Evolutionary conservation across 305 asterid species (phyloP).

Genomic region (Striga hermonthica): DNA sequence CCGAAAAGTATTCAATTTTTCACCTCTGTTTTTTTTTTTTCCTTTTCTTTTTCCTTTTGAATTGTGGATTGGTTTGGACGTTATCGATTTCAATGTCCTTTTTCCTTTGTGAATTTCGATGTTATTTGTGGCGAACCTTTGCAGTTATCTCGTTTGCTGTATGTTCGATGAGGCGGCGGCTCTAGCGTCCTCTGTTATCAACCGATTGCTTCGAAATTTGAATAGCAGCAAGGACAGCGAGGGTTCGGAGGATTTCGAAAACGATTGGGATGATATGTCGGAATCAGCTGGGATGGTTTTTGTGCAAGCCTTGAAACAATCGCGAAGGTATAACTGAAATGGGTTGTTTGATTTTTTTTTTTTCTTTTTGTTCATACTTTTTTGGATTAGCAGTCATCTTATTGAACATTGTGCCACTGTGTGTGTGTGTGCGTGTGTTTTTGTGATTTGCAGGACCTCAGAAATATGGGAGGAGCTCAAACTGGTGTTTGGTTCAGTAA

Average conservation of each 20-base stretch:
- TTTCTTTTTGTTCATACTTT: background rate
- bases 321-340: conserved; percentile 45
- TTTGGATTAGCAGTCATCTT: conserved; percentile 4
- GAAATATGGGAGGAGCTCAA: conserved; percentile 68
- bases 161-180: conserved; percentile 66
- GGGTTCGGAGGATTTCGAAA: conserved; percentile 31
- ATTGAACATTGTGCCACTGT: conserved; percentile 12
- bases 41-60: background rate
- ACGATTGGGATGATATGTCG: conserved; percentile 55
- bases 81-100: too few relatives aligned
- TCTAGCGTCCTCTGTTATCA: conserved; percentile 56
- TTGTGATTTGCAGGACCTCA: conserved; percentile 50
- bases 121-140: conserved; percentile 25
- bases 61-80: too few relatives aligned
- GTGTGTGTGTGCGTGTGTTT: background rate
- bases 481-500: conserved; percentile 57
- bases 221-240: conserved; percentile 19
- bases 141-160: conserved; percentile 69
- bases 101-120: too few relatives aligned
- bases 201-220: conserved; percentile 38
- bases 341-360: background rate
- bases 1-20: conserved; percentile 49
- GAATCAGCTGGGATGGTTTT: conserved; percentile 89
- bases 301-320: conserved; percentile 70
- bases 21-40: background rate